Percentiles rank a stretch among this genome's conserved stretches.
phyloP scores from a whole-genome alignment of 2,329 filamentous ascomycete species.

The Zopfia rhizophila region DNA sequence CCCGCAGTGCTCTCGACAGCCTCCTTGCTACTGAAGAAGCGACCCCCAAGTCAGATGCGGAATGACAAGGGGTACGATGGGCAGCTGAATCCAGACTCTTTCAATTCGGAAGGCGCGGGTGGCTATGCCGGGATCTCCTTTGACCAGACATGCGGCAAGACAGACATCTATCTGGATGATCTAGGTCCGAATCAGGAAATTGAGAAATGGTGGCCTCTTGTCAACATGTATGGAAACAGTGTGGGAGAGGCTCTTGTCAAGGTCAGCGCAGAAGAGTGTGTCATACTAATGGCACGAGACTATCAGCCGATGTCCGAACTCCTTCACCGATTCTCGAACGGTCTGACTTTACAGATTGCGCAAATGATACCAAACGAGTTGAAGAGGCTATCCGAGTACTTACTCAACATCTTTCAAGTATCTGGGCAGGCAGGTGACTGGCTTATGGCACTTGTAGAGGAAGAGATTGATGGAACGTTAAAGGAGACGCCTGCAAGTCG shows the following conservation, averaged over 20 bases:
- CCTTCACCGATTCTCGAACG: slow-evolving; percentile 84
- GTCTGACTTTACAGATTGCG: slow-evolving; percentile 85
- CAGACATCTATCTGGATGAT: slow-evolving; percentile 85
- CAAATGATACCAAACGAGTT: slow-evolving; percentile 81
- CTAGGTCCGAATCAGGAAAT: slow-evolving; percentile 79
- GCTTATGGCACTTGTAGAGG: slow-evolving; percentile 92
- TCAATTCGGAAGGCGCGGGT: slow-evolving; percentile 46
- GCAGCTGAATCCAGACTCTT: slow-evolving; percentile 38
- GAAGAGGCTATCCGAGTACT: slow-evolving; percentile 81
- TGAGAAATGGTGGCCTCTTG: slow-evolving; percentile 86
- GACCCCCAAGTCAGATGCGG: slow-evolving; percentile 54
- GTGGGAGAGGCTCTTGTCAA: slow-evolving; percentile 88
- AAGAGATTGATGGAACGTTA: slow-evolving; percentile 93
- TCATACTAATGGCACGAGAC: slow-evolving; percentile 86
- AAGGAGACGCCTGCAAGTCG: slow-evolving; percentile 78
- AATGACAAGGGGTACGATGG: slow-evolving; percentile 52
- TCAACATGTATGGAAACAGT: slow-evolving; percentile 78
- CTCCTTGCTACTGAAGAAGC: slow-evolving; percentile 76
- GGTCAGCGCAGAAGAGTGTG: slow-evolving; percentile 85
- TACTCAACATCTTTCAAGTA: slow-evolving; percentile 95
- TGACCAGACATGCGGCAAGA: slow-evolving; percentile 69
- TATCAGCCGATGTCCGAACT: slow-evolving; percentile 85
- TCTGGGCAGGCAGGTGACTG: slow-evolving; percentile 86
- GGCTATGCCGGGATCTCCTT: slow-evolving; percentile 60
- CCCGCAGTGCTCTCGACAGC: slow-evolving; percentile 75